Evolutionary conservation across 495 filamentous ascomycete genomes (phyloP).

Genomic region (Antarctomyces pellizariae): DNA sequence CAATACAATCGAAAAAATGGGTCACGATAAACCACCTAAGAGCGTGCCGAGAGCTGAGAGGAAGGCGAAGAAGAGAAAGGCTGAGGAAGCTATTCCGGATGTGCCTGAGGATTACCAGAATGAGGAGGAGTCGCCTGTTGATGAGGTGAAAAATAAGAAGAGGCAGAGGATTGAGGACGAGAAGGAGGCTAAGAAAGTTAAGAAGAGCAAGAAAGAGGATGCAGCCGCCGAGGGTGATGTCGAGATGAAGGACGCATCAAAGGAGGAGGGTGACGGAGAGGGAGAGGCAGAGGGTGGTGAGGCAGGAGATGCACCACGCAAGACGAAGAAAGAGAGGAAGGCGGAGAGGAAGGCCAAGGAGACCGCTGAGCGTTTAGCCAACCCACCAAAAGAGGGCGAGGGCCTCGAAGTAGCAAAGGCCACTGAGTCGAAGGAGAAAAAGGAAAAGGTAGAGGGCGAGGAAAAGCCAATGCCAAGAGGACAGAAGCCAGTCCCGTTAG

Average conservation of each 20-base stretch:
- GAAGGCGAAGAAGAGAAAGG: constrained; percentile 13
- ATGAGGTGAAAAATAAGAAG: constrained; percentile 8
- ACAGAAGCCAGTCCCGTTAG: too few relatives aligned
- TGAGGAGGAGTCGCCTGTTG: not conserved
- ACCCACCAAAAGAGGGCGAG: not conserved
- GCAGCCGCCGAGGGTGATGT: constrained; percentile 16
- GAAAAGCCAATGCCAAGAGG: constrained; percentile 10
- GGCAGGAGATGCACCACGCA: constrained; percentile 11
- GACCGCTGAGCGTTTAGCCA: constrained; percentile 6
- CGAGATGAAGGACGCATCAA: constrained; percentile 11
- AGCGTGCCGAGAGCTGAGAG: constrained; percentile 9
- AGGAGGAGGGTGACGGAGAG: constrained; percentile 8
- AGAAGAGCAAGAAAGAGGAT: constrained; percentile 18
- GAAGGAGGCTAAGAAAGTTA: constrained; percentile 16
- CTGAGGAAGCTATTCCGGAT: constrained; percentile 12
- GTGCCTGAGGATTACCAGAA: constrained; percentile 8
- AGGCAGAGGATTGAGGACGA: constrained; percentile 16
- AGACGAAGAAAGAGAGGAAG: constrained; percentile 15
- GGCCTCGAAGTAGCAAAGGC: constrained; percentile 5
- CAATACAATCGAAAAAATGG: constrained; percentile 5
- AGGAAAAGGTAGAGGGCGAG: constrained; percentile 11
- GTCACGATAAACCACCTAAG: constrained; percentile 4
- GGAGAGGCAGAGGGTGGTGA: constrained; percentile 20
- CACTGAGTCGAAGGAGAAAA: constrained; percentile 10
- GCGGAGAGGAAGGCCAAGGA: constrained; percentile 13